These are phyloP conservation scores for Polysphondylium violaceum DNA, from an alignment of 78 protist species.

Conservation along the genomic window DNA sequence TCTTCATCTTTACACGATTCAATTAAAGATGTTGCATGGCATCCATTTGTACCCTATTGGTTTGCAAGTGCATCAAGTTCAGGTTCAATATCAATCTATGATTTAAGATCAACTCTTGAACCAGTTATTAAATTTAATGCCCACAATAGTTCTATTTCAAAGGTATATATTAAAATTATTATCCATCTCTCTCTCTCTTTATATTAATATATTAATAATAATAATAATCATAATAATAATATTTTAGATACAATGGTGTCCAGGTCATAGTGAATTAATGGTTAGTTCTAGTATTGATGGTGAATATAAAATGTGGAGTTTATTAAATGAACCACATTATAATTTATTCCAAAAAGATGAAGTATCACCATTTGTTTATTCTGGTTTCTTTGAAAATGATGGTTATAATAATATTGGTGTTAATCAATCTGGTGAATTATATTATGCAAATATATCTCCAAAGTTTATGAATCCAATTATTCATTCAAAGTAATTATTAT, in stretches of 20 bases:
- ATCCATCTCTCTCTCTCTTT: not conserved
- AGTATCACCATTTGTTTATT: constrained; percentile 31
- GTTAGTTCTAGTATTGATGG: constrained; percentile 40
- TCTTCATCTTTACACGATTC: not conserved
- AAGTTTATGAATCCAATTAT: constrained; percentile 58
- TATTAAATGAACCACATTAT: constrained; percentile 61
- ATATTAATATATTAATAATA: not conserved
- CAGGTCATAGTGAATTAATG: constrained; percentile 44
- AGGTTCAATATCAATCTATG: constrained; percentile 57
- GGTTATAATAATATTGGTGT: constrained; percentile 48
- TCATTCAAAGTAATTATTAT: constrained; percentile 35
- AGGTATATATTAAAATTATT: too few species aligned
- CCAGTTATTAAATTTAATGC: constrained; percentile 42
- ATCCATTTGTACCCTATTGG: constrained; percentile 77
- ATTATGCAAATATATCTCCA: constrained; percentile 25
- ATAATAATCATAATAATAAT: too few species aligned
- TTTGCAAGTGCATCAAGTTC: constrained; percentile 26
- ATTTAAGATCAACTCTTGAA: constrained; percentile 33
- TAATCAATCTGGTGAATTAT: constrained; percentile 37
- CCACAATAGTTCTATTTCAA: constrained; percentile 28
- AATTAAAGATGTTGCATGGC: constrained; percentile 54
- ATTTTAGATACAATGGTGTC: constrained; percentile 75
- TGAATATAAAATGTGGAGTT: constrained; percentile 52
- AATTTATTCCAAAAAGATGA: constrained; percentile 48
- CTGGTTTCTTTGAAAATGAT: constrained; percentile 63